Evolutionary conservation across 2,329 filamentous ascomycete genomes (phyloP), one percentile per base, ranked within the genome.

Genomic region (Aureobasidium sp.): DNA sequence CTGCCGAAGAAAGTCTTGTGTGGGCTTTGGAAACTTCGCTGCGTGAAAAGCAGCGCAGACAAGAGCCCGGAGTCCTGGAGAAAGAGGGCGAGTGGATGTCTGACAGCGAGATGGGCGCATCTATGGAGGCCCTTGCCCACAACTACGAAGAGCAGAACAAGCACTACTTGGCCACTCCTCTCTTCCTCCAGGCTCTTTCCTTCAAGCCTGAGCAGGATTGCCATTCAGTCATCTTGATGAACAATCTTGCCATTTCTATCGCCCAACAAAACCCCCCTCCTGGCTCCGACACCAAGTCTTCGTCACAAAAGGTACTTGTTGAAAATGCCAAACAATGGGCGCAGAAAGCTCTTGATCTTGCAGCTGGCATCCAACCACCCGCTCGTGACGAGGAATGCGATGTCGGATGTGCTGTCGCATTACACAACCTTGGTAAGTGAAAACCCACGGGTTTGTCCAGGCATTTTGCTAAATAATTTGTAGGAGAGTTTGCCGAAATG

Each of bases 221-320:
- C 66, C 90, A 95, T 66, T 83, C 85, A 47, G 85, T 88, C 24
- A 77, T 90, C 12, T 74, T 96, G 64, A 94, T 91, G 87, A 90
- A 90, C 72, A 91, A 91, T 66, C 77, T 91, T 55, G 80, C 87
- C 6, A 82, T 80, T 30, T 83, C 81, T 40, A 81, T 91, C 56
- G 84, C 84, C 2, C 86, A 88, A 67, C 85, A 84, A 68, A 68
- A 63, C 3, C 71, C 69, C 22, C 67, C 66, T 32, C 70, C 75
- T 14, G 16, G 12, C 8, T 34, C 37, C 1, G 48, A 34, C 17
- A 41, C 35, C 25, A 51, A 51, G 16, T 17, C 37, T 24, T 69
- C 76, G 17, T 62, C 64, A 10, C 56, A 81, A 32, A 71, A 80
- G 32, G 74, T 79, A 8, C 79, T 86, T 54, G 74, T 93, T 34